A percentile compares a stretch with the other conserved stretches of the same genome.
phyloP scores from a whole-genome alignment of 768 basidiomycete genomes.

The Imleria badia region DNA sequence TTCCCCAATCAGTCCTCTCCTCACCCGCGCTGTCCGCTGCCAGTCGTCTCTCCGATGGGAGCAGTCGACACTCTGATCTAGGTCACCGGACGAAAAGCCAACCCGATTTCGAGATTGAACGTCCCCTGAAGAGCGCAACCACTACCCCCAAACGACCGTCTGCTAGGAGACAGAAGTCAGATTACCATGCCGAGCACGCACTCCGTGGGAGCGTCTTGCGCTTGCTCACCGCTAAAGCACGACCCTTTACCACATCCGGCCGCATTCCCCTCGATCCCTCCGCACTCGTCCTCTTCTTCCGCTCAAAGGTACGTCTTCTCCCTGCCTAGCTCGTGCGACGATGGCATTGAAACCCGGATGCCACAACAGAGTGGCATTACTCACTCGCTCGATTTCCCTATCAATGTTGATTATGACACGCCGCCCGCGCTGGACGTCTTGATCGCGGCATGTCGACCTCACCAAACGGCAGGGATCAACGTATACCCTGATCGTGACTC shows the following conservation, averaged over 20 bases:
- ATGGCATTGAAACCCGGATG: background rate
- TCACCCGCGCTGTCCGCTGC: slow-evolving; percentile 33
- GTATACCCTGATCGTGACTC: slow-evolving; percentile 61
- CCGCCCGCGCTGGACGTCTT: slow-evolving; percentile 79
- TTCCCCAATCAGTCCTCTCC: slow-evolving; percentile 29
- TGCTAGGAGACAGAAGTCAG: slow-evolving; percentile 36
- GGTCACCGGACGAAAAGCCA: slow-evolving; percentile 41
- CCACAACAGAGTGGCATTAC: slow-evolving; percentile 65
- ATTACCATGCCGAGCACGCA: slow-evolving; percentile 51
- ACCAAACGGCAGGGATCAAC: slow-evolving; percentile 52
- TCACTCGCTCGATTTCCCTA: slow-evolving; percentile 79
- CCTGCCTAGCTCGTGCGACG: background rate
- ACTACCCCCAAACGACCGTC: slow-evolving; percentile 32
- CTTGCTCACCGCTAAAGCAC: slow-evolving; percentile 57
- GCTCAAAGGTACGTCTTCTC: slow-evolving; percentile 58
- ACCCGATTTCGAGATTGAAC: slow-evolving; percentile 69
- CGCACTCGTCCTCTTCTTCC: slow-evolving; percentile 71
- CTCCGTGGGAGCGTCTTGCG: slow-evolving; percentile 55
- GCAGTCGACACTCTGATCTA: slow-evolving; percentile 34
- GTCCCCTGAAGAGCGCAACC: slow-evolving; percentile 38
- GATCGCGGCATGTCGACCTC: slow-evolving; percentile 69
- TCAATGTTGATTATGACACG: slow-evolving; percentile 70
- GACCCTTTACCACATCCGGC: slow-evolving; percentile 64
- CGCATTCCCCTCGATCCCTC: slow-evolving; percentile 69
- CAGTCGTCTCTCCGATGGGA: slow-evolving; percentile 41